Conservation (phyloP, 2,329 filamentous ascomycete genomes). For the Colletotrichum paranaense region DNA sequence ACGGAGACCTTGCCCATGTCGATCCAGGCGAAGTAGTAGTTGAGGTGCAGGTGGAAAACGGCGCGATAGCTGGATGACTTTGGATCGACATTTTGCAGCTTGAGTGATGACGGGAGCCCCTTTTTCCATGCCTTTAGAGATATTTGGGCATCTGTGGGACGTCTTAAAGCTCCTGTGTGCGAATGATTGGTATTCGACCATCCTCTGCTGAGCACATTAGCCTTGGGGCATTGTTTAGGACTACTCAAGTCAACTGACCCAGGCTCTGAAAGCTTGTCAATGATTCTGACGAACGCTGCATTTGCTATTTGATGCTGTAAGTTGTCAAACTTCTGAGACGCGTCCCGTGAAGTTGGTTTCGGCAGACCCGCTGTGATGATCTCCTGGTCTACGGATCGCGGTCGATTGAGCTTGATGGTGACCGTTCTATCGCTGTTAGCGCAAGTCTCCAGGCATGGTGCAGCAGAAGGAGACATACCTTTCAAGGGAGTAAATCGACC, state of each 20-base stretch:
- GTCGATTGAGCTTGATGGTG: slow-evolving; percentile 41
- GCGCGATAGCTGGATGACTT: slow-evolving; percentile 44
- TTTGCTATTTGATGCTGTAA: slow-evolving; percentile 47
- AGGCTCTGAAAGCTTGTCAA: slow-evolving; percentile 44
- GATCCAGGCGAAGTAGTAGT: slow-evolving; percentile 51
- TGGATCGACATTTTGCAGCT: slow-evolving; percentile 42
- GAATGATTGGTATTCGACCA: neutral
- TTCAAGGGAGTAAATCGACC: slow-evolving; percentile 45
- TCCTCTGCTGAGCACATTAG: neutral
- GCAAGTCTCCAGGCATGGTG: neutral
- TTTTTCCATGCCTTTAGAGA: slow-evolving; percentile 47
- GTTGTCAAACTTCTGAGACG: slow-evolving; percentile 45
- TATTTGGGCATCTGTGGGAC: slow-evolving; percentile 26
- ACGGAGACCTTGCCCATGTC: slow-evolving; percentile 48
- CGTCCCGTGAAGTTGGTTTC: slow-evolving; percentile 35
- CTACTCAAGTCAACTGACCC: slow-evolving; percentile 31
- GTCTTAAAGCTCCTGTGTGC: neutral
- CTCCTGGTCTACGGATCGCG: slow-evolving; percentile 39
- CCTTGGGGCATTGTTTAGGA: no score
- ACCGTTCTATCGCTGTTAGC: slow-evolving; percentile 34
- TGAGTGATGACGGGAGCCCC: slow-evolving; percentile 41
- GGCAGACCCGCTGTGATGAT: slow-evolving; percentile 41
- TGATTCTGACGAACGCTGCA: slow-evolving; percentile 42
- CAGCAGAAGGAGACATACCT: slow-evolving; percentile 32
- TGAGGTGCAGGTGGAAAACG: slow-evolving; percentile 48